phyloP scores from a whole-genome alignment of 768 basidiomycete species.

The Lentinula sp. region DNA sequence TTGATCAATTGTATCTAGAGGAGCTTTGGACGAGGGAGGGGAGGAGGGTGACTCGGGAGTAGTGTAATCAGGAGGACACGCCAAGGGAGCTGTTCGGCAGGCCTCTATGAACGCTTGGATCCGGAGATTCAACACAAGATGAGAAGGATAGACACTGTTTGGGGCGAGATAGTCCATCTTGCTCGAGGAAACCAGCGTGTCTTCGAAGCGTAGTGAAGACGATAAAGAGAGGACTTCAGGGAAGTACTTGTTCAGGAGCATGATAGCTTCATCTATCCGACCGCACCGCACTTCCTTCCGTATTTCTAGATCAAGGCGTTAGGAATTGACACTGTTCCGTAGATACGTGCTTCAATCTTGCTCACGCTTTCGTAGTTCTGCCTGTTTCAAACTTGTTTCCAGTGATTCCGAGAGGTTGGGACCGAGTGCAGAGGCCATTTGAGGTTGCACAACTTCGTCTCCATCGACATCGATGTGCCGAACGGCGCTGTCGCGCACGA shows the following conservation, averaged over 20 bases:
- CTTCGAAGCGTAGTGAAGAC: background rate
- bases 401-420: constrained; percentile 19
- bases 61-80: constrained; percentile 22
- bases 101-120: constrained; percentile 86
- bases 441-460: constrained; percentile 44
- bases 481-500: constrained; percentile 56
- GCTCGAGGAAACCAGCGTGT: constrained; percentile 13
- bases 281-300: constrained; percentile 67
- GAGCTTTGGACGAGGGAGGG: constrained; percentile 8
- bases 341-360: constrained; percentile 6
- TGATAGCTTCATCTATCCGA: constrained; percentile 64
- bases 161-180: constrained; percentile 44
- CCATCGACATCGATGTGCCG: constrained; percentile 65
- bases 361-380: constrained; percentile 52
- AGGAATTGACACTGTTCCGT: constrained; percentile 1
- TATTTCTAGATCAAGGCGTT: constrained; percentile 45
- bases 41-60: constrained; percentile 8
- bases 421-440: background rate
- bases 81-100: constrained; percentile 66
- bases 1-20: constrained; percentile 28
- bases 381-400: constrained; percentile 35
- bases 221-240: constrained; percentile 54
- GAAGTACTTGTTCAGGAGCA: constrained; percentile 64
- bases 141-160: constrained; percentile 66
- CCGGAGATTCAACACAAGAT: constrained; percentile 78